These are phyloP conservation scores for Aspergillus awamori DNA, from an alignment of 2,329 filamentous ascomycete genomes.

Conservation along the genomic window DNA sequence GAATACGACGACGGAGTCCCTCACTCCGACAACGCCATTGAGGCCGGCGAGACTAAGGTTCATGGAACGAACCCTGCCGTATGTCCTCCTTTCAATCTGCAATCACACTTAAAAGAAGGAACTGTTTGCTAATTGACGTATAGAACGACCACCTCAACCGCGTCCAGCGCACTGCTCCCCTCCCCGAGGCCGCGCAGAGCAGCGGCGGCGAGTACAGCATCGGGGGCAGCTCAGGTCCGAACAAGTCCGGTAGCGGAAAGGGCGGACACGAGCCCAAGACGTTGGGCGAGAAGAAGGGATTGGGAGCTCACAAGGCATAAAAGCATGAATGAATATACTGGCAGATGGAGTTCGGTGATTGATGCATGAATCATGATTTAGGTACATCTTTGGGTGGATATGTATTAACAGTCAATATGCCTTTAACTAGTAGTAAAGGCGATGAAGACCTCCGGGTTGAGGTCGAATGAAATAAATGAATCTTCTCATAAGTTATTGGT, in stretches of 20 bases:
- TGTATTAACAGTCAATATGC: not conserved
- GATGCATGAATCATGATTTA: not conserved
- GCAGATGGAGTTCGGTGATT: not conserved
- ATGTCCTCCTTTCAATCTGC: constrained; percentile 12
- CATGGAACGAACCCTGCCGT: constrained; percentile 41
- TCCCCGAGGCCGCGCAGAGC: constrained; percentile 39
- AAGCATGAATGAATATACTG: not conserved
- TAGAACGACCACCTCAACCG: constrained; percentile 36
- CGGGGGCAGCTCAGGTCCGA: constrained; percentile 27
- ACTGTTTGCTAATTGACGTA: constrained; percentile 11
- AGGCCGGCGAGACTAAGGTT: constrained; percentile 35
- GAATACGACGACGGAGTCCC: constrained; percentile 43
- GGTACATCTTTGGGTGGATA: not conserved
- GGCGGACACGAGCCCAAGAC: constrained; percentile 41
- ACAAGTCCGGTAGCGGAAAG: constrained; percentile 37
- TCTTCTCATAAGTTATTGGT: too few species aligned
- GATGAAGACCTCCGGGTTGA: not conserved
- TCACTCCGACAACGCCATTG: constrained; percentile 45
- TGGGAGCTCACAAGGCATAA: constrained; percentile 19
- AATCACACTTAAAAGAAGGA: not conserved
- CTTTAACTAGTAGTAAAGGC: not conserved
- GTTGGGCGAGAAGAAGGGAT: constrained; percentile 40
- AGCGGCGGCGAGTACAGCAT: constrained; percentile 31
- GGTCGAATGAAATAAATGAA: not conserved
- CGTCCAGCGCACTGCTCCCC: constrained; percentile 35